Base-by-base conservation (phyloP, 2,329 filamentous ascomycete species). In the Triangularia verruculosa region DNA sequence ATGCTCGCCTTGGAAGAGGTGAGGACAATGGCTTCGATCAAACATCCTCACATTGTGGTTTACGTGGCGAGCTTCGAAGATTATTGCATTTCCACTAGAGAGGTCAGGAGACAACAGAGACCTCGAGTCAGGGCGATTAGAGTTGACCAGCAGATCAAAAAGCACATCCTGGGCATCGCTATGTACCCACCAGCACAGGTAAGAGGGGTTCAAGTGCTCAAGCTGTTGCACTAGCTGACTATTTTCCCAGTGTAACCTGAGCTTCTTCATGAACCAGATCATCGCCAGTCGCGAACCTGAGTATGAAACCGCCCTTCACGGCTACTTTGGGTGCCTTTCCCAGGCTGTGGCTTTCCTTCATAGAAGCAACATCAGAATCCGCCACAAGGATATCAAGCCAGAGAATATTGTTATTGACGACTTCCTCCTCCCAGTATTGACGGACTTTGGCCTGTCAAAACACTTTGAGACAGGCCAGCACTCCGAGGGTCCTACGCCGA, bases 381-480 rank as follows among this genome's bases (percentile, higher is more conserved):
- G 71, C 0, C 72, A 74, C 61, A 72, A 71, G 56, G 70, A 74
- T 32, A 74, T 74, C 63, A 74, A 74, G 51, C 72, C 71, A 0
- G 67, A 72, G 22, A 74, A 72, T 43, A 65, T 72, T 27, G 68
- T 72, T 32, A 70, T 72, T 17, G 69, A 72, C 59, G 68, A 71
- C n/a, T 73, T 69, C 17, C 69, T 69, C 4, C 55, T 68, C 17
- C 66, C 71, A 1, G 55, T 72, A 6, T 58, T 72, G 5, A 72
- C 70, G 17, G 70, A 72, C 60, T 72, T 71, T 51, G 70, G 70
- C 1, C 59, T 72, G 2, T 70, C 70, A 4, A 71, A 67, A n/a
- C 69, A 72, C 57, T 72, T 72, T 20, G 67, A 72, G 53, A 66
- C 63, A 2, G 70, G 68, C 27, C 60, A 71, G 17, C 64, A 67